Base-by-base conservation (phyloP, 2,329 filamentous ascomycete genomes). In the Colletotrichum graminicola region DNA sequence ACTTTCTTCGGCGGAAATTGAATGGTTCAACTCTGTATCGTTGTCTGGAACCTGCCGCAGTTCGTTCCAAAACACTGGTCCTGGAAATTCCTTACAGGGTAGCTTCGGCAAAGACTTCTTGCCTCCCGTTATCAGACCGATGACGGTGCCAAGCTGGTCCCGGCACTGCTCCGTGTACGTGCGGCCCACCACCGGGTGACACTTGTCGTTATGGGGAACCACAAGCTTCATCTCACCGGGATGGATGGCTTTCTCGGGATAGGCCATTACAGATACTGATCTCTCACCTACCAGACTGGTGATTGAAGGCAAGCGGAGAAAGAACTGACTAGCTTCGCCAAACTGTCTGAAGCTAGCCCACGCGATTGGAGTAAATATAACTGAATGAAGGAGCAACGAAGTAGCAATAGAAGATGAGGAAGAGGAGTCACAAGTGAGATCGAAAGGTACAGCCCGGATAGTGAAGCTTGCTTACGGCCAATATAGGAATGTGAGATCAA, bases 181-280 rank as follows among this genome's bases (percentile, higher is more conserved):
- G 49, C 49, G 26, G 47, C 65, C 65, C 11, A 67, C 57, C 16
- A 49, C 18, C 8, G 65, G 59, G n/a, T 67, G 65, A 41, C 57
- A 55, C 36, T 43, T 36, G 65, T 41, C 59, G 2, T 54, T n/a
- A n/a, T 49, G 8, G n/a, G 65, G 65, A 11, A 56, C 34, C 29
- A 6, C 41, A 14, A 55, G 51, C 12, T 52, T 54, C 47, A 67
- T 49, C 4, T 23, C 23, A 5, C 62, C 62, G 29, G 36, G 16
- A 21, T 21, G 52, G 7, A 51, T 8, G 34, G 29, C 12, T n/a
- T 57, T 41, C 14, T 57, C 12, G 14, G 7, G 6, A 4, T 10
- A 16, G 12, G 14, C 8, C 55, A 57, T 57, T 18, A 6, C 23
- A 14, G 34, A 41, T 18, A 18, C 4, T 11, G 4, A n/a, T 18